Conservation (phyloP, 2,329 filamentous ascomycete species). For the Claviceps sp. region DNA sequence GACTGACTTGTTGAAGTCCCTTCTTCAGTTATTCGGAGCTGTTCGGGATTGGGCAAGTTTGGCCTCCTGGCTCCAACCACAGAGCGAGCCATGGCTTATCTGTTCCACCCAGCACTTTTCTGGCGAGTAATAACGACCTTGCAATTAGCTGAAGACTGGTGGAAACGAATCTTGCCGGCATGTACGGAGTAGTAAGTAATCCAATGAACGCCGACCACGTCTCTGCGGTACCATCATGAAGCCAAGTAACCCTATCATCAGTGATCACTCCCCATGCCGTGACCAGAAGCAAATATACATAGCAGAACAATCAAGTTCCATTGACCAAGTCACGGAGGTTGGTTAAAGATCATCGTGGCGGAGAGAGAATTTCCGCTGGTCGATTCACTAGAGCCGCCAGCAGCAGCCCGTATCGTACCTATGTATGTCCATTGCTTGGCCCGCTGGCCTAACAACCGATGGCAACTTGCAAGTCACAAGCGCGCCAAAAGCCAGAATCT, state of each 20-base stretch:
- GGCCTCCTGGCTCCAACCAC: neutral
- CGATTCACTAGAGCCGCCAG: no score
- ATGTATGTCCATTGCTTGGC: no score
- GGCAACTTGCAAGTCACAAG: no score
- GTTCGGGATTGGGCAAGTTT: constrained; percentile 1
- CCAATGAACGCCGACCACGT: constrained; percentile 24
- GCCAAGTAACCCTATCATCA: constrained; percentile 2
- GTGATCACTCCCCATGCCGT: constrained; percentile 11
- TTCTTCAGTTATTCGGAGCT: neutral
- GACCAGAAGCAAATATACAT: constrained; percentile 8
- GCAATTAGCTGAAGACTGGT: neutral
- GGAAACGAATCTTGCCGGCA: neutral
- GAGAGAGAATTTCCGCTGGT: neutral
- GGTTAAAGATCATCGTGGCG: neutral
- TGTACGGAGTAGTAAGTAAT: constrained; percentile 6
- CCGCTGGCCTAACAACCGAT: no score
- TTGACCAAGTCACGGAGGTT: constrained; percentile 7
- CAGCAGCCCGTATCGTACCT: no score
- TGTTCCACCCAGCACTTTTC: constrained; percentile 1
- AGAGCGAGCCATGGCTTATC: constrained; percentile 3
- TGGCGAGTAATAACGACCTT: constrained; percentile 1
- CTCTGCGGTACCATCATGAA: constrained; percentile 17
- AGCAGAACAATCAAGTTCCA: neutral
- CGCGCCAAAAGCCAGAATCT: no score
- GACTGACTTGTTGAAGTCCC: neutral